Evolutionary conservation across 2,329 filamentous ascomycete species (phyloP), one percentile per base, ranked within the genome.

Genomic region (Ascosphaera apis): DNA sequence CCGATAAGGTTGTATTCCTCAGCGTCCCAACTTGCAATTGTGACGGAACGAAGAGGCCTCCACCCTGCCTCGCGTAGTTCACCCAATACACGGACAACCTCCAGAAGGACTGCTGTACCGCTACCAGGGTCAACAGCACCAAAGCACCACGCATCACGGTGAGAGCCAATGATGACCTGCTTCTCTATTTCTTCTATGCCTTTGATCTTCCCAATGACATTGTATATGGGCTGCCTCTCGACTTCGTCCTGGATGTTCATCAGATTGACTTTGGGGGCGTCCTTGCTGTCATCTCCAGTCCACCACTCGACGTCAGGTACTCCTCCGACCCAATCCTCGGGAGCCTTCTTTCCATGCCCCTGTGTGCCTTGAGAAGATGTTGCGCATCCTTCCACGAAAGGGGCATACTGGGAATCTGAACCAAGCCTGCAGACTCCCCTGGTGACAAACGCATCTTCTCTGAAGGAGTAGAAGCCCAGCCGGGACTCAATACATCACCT

Each of bases 11-110:
- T 93, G 60, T 92, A 95, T 54, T 86, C 82, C 45, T 76, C 76
- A 3, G 71, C 88, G 53, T 98, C 88, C 88, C 88, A 98, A 23
- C 81, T 92, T 49, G 84, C 83, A 53, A 98, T 95, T 52, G 91
- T 79, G 43, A 98, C 91, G 3, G 82, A 91, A n/a, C 88, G 76
- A 12, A 91, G 63, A 1, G 88, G 88, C 17, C 79, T 69, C 88
- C 88, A 98, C 36, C 84, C 86, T 39, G 72, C 69, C 12, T 64
- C 56, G 15, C 74, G 63, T 12, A 95, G 66, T 42, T 81, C 72
- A 30, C 83, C 82, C 47, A 98, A 80, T 34, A 92, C 72, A 32
- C 78, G 73, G 15, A 79, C 74, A 39, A 95, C 65, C 57, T 98
- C 88, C 37, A 95, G 66, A 66, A 98, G 76, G 30, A 95, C 67